Evolutionary conservation across 768 basidiomycete genomes (phyloP).

Genomic region (Suillus sp.): DNA sequence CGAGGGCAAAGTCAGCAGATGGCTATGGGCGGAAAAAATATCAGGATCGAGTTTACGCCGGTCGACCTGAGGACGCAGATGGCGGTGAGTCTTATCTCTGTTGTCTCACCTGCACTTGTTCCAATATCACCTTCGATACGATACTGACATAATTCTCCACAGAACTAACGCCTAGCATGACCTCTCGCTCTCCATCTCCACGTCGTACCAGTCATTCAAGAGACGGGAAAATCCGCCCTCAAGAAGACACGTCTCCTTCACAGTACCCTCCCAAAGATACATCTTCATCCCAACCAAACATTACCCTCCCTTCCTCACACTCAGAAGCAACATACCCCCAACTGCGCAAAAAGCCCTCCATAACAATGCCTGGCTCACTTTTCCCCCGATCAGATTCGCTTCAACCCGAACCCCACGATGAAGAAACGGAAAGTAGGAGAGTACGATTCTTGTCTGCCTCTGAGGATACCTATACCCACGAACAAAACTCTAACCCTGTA

Average conservation of each 20-base stretch:
- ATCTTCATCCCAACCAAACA: constrained; percentile 9
- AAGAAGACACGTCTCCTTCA: constrained; percentile 13
- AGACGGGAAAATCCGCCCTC: not conserved
- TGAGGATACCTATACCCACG: not conserved
- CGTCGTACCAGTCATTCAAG: not conserved
- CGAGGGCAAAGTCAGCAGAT: constrained; percentile 26
- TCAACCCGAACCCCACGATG: constrained; percentile 36
- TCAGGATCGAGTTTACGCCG: constrained; percentile 6
- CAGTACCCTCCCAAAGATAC: constrained; percentile 21
- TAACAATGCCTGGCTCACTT: constrained; percentile 79
- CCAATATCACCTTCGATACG: not conserved
- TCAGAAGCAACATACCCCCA: constrained; percentile 12
- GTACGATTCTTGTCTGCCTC: not conserved
- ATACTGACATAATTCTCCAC: constrained; percentile 14
- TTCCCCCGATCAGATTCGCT: constrained; percentile 75
- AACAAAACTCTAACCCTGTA: not conserved
- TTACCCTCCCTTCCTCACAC: constrained; percentile 27
- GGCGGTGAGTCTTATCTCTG: constrained; percentile 22
- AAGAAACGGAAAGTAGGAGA: not conserved
- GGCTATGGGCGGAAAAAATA: not conserved
- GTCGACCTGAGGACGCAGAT: constrained; percentile 18
- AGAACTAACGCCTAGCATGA: constrained; percentile 27
- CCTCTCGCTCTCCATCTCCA: constrained; percentile 27
- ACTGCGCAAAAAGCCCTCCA: constrained; percentile 39
- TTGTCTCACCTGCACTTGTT: too few relatives aligned